phyloP scores from a whole-genome alignment of 2,329 filamentous ascomycete genomes.

The Ampelomyces quisqualis region DNA sequence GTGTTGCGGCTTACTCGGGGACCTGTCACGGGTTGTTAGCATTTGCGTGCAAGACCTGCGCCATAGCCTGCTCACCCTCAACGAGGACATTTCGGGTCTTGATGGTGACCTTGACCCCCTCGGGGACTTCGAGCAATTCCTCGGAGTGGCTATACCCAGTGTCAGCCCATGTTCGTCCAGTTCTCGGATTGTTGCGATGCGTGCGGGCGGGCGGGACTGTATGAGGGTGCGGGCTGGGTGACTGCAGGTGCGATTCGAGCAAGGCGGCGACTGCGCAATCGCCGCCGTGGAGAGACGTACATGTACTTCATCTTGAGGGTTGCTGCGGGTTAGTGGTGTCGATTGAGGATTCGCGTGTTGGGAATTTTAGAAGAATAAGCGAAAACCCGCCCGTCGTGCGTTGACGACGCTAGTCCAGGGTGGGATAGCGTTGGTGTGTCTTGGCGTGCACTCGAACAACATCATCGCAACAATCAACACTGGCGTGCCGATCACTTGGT shows the following conservation, averaged over 20 bases:
- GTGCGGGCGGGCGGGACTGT: slow-evolving; percentile 9
- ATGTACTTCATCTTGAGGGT: slow-evolving; percentile 96
- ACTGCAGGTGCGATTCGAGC: slow-evolving; percentile 14
- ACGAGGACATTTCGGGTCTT: slow-evolving; percentile 96
- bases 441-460: too few species aligned
- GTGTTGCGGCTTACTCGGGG: slow-evolving; percentile 34
- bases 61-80: slow-evolving; percentile 72
- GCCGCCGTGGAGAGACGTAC: slow-evolving; percentile 31
- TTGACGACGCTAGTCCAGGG: too few species aligned
- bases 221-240: slow-evolving; percentile 12
- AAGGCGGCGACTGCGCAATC: slow-evolving; percentile 15
- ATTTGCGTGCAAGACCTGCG: slow-evolving; percentile 7
- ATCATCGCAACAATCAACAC: too few species aligned
- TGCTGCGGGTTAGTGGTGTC: slow-evolving; percentile 40
- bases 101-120: slow-evolving; percentile 96
- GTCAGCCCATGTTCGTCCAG: slow-evolving; percentile 31
- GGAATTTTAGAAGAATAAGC: slow-evolving; percentile 9
- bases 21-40: slow-evolving; percentile 26
- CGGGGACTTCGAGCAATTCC: slow-evolving; percentile 92
- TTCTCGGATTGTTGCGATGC: slow-evolving; percentile 16
- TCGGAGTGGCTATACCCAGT: slow-evolving; percentile 68
- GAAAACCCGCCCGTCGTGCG: too few species aligned
- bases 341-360: slow-evolving; percentile 24
- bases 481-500: too few species aligned
- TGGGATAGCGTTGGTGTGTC: too few species aligned